phyloP scores from a whole-genome alignment of 2,329 filamentous ascomycete genomes.

The Ophiostoma sp. region DNA sequence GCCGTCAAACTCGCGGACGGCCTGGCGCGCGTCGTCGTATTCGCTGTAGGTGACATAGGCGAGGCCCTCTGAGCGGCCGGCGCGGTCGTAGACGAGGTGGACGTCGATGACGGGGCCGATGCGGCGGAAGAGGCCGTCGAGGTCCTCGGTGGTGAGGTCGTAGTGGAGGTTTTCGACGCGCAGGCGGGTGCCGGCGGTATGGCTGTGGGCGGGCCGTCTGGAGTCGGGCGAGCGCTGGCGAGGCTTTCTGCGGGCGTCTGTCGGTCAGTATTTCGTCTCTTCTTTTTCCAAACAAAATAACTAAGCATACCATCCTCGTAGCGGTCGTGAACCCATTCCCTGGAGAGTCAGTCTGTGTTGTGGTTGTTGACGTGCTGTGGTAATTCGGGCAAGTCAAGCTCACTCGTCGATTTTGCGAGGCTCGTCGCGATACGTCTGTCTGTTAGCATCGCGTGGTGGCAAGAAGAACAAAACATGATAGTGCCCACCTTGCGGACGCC shows the following conservation, averaged over 20 bases:
- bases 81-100: conserved; percentile 75
- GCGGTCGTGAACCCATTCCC: conserved; percentile 92
- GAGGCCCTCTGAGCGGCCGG: conserved; percentile 78
- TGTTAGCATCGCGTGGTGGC: neutral
- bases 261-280: conserved; percentile 34
- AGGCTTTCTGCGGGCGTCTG: conserved; percentile 37
- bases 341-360: conserved; percentile 33
- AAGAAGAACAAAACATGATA: too few relatives aligned
- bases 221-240: conserved; percentile 7
- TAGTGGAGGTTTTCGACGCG: conserved; percentile 89
- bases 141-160: conserved; percentile 77
- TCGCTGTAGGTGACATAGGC: conserved; percentile 77
- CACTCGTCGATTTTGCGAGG: conserved; percentile 66
- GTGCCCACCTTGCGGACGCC: conserved; percentile 77
- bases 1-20: conserved; percentile 76
- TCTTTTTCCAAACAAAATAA: neutral
- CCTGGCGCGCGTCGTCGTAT: conserved; percentile 64
- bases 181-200: conserved; percentile 56
- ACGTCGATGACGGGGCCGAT: conserved; percentile 69
- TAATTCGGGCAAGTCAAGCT: conserved; percentile 28
- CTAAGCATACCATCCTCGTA: conserved; percentile 56
- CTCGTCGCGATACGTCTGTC: conserved; percentile 59
- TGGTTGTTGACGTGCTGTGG: neutral
- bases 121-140: conserved; percentile 74
- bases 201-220: neutral